Evolutionary conservation across 225 moss, liverwort and hornwort species (phyloP).

Genomic region (Takakia lepidozioides): DNA sequence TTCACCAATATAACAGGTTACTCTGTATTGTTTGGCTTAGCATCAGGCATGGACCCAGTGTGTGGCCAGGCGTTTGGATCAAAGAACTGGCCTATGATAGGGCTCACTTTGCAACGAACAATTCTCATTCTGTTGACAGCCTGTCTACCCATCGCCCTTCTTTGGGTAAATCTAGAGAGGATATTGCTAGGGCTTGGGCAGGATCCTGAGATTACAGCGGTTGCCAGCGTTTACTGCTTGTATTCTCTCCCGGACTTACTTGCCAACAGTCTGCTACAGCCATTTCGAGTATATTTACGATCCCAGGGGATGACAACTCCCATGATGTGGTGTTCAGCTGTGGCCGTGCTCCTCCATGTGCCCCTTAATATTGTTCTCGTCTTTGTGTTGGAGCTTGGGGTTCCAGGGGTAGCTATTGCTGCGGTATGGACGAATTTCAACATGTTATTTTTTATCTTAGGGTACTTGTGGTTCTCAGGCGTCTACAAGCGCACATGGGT

Average conservation of each 20-base stretch:
- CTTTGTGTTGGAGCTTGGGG: slow-evolving; percentile 61
- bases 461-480: slow-evolving; percentile 61
- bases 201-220: slow-evolving; percentile 53
- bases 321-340: slow-evolving; percentile 78
- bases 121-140: slow-evolving; percentile 66
- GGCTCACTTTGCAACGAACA: slow-evolving; percentile 67
- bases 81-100: slow-evolving; percentile 70
- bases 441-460: slow-evolving; percentile 66
- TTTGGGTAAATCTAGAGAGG: slow-evolving; percentile 70
- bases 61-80: slow-evolving; percentile 73
- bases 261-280: slow-evolving; percentile 73
- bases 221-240: slow-evolving; percentile 66
- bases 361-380: slow-evolving; percentile 65
- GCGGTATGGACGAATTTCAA: slow-evolving; percentile 82
- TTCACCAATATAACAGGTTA: slow-evolving; percentile 96
- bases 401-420: slow-evolving; percentile 69
- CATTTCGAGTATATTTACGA: slow-evolving; percentile 67
- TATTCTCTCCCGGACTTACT: slow-evolving; percentile 75
- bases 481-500: slow-evolving; percentile 66
- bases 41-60: slow-evolving; percentile 83
- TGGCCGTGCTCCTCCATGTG: slow-evolving; percentile 52
- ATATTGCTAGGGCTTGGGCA: slow-evolving; percentile 56
- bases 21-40: slow-evolving; percentile 70
- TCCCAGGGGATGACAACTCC: slow-evolving; percentile 75
- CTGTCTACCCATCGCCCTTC: slow-evolving; percentile 65